Percentiles rank a stretch among this genome's conserved stretches.
These are phyloP conservation scores for Kodamaea kaohsiungensis DNA, from an alignment of 805 yeast genomes.

Conservation along the genomic window DNA sequence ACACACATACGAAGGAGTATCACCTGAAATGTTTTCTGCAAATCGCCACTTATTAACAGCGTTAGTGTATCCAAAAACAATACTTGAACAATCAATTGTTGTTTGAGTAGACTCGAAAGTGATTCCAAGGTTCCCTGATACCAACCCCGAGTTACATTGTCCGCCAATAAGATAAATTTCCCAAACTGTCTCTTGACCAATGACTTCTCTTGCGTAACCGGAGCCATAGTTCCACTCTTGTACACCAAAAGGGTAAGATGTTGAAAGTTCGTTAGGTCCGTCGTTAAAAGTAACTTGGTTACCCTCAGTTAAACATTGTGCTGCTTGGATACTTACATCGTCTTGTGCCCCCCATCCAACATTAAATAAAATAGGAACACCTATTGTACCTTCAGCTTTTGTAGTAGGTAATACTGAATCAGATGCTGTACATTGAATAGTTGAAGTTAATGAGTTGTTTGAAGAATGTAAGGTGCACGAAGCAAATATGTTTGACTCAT, in stretches of 20 bases:
- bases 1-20: background rate
- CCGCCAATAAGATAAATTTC: no score
- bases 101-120: background rate
- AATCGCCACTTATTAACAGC: background rate
- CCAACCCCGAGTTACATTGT: background rate
- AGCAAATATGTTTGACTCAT: background rate
- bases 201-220: no score
- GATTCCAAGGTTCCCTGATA: background rate
- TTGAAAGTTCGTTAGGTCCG: no score
- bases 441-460: background rate
- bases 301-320: background rate
- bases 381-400: background rate
- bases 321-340: background rate
- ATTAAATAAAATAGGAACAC: background rate
- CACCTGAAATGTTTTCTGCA: background rate
- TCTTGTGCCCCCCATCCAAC: background rate
- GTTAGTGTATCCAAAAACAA: background rate
- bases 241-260: no score
- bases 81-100: no score
- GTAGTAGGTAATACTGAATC: background rate
- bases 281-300: background rate
- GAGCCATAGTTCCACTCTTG: background rate
- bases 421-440: background rate
- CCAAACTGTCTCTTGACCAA: no score
- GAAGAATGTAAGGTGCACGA: background rate